Percentiles rank a stretch among this genome's conserved stretches.
Conservation (phyloP, 2,329 filamentous ascomycete species). For the Myriosclerotinia curreyana region DNA sequence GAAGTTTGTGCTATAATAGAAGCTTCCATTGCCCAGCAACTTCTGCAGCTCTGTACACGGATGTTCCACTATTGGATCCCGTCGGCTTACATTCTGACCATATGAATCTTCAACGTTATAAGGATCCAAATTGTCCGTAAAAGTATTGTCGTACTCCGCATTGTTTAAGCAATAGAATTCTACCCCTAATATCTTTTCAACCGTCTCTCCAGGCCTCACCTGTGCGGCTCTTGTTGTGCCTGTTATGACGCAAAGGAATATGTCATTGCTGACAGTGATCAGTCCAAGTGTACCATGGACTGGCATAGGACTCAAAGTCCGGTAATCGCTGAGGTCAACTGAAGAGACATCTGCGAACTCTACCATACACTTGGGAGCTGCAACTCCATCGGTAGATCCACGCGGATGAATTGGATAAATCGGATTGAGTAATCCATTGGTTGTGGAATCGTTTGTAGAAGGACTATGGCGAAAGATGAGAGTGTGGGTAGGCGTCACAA, state of each 20-base stretch:
- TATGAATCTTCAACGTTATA: slow-evolving; percentile 41
- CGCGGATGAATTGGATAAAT: slow-evolving; percentile 48
- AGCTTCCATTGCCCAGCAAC: slow-evolving; percentile 86
- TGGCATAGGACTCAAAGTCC: slow-evolving; percentile 67
- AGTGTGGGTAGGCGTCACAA: slow-evolving; percentile 74
- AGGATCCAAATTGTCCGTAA: slow-evolving; percentile 47
- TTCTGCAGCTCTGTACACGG: slow-evolving; percentile 90
- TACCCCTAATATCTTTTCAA: slow-evolving; percentile 81
- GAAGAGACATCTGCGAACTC: slow-evolving; percentile 69
- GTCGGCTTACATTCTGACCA: slow-evolving; percentile 55
- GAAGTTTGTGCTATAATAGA: slow-evolving; percentile 99
- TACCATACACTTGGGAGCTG: slow-evolving; percentile 65
- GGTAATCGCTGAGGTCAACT: slow-evolving; percentile 71
- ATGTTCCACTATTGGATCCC: slow-evolving; percentile 74
- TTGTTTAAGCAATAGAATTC: slow-evolving; percentile 93
- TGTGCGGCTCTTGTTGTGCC: slow-evolving; percentile 74
- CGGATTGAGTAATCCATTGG: slow-evolving; percentile 58
- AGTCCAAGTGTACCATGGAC: slow-evolving; percentile 85
- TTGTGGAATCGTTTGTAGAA: slow-evolving; percentile 56
- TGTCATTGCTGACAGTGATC: slow-evolving; percentile 77
- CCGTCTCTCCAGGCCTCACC: slow-evolving; percentile 80
- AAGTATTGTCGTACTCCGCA: slow-evolving; percentile 77
- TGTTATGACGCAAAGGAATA: slow-evolving; percentile 89
- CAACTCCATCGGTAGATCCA: slow-evolving; percentile 30
- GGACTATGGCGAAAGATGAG: slow-evolving; percentile 80